These are phyloP conservation scores for Tuber microsphaerosporum DNA, from an alignment of 495 filamentous ascomycete genomes.

Conservation along the genomic window DNA sequence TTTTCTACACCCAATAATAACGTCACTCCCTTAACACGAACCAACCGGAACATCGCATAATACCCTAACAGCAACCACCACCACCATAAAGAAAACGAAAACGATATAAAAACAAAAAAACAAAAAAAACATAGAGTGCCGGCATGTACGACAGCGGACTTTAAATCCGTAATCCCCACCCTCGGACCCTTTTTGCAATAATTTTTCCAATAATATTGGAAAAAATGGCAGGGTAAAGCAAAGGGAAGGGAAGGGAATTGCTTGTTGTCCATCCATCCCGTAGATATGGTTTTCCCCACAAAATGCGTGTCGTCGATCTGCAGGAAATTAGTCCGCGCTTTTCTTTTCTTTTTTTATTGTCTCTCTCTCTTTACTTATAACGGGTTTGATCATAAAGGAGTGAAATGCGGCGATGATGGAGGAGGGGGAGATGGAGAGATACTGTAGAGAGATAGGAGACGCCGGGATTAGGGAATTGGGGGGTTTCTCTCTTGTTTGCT, in stretches of 20 bases:
- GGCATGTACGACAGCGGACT: neutral
- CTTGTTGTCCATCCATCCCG: neutral
- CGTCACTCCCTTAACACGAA: neutral
- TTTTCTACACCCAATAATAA: neutral
- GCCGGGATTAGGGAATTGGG: too few species aligned
- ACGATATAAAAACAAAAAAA: neutral
- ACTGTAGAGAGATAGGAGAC: too few species aligned
- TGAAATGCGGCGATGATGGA: too few species aligned
- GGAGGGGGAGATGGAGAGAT: too few species aligned
- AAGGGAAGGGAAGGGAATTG: neutral
- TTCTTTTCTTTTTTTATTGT: neutral
- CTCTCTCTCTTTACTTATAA: neutral
- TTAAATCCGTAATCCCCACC: neutral
- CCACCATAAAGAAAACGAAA: neutral
- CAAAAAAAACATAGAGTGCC: neutral
- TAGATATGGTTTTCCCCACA: slow-evolving; percentile 1
- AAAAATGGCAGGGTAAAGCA: neutral
- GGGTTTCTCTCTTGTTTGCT: too few species aligned
- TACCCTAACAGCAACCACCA: too few species aligned
- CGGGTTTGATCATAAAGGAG: neutral
- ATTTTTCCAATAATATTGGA: too few species aligned
- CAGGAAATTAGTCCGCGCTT: neutral
- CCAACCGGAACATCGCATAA: neutral
- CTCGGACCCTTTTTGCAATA: slow-evolving; percentile 2
- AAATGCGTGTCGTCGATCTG: neutral